Evolutionary conservation across 2,329 filamentous ascomycete species (phyloP), one percentile per base, ranked within the genome.

Genomic region (Colletotrichum sublineola): DNA sequence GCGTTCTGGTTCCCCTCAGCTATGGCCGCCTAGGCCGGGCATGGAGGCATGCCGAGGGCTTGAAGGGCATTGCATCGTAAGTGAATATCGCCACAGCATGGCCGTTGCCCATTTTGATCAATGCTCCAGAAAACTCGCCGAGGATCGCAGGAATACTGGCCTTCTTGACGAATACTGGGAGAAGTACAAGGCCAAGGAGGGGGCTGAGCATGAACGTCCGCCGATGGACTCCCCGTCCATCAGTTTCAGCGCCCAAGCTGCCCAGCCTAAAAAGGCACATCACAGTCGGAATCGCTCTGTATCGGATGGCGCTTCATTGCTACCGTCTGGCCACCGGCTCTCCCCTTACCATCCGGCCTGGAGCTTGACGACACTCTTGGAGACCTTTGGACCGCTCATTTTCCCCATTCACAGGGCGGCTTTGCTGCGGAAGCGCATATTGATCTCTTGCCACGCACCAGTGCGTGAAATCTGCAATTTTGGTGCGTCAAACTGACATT

Each of bases 351-450:
- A 99, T 79, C 96, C 96, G 15, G 96, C 95, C 3, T 91, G 94
- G 82, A 96, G 94, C 67, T 87, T 98, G 75, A 89, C 91, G 14
- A 87, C 88, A 44, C 90, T 97, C 74, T 83, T 98, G 57, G 91
- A 96, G 76, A 90, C 89, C 11, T 97, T 98, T 79, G 96, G 96
- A 0, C 96, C 96, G 1, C 86, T 99, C 68, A 90, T 98, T 63
- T 99, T 98, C 79, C 94, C 96, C 14, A 89, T 99, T 74, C 93
- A 97, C 77, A 91, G 96, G 77, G 94, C 95, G 56, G 94, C 95
- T 9, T 84, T 99, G 62, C 83, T 97, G 74, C 90, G 96, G 68
- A 96, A 96, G 83, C 90, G 96, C 69, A 96, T 99, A 68, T 83
- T 99, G 63, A 92, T 99, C 73, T 92, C 96, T 36, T 92, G 93